Evolutionary conservation across 257 asterid species (phyloP).

Genomic region (Thymus quinquecostatus): DNA sequence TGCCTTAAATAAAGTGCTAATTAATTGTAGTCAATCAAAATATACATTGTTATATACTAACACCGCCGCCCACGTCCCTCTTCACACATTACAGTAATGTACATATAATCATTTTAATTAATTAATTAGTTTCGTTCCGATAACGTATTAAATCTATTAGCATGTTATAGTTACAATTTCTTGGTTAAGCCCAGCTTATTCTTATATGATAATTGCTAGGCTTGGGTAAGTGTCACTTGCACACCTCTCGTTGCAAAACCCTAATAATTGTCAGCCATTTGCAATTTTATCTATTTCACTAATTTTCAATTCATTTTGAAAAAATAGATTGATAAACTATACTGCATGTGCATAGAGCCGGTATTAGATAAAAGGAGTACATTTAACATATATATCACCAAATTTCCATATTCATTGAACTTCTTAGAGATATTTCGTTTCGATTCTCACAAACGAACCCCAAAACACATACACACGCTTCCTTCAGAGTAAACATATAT

Average conservation of each 20-base stretch:
- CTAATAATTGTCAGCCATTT: not conserved
- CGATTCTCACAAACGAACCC: too few relatives aligned
- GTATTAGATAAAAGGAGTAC: too few relatives aligned
- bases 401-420: too few relatives aligned
- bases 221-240: not conserved
- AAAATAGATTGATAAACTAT: too few relatives aligned
- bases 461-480: too few relatives aligned
- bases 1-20: not conserved
- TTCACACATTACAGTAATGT: not conserved
- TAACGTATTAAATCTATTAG: not conserved
- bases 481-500: too few relatives aligned
- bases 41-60: not conserved
- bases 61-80: constrained; percentile 19
- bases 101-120: not conserved
- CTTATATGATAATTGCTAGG: not conserved
- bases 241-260: not conserved
- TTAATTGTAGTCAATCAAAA: constrained; percentile 8
- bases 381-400: too few relatives aligned
- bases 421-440: too few relatives aligned
- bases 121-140: not conserved
- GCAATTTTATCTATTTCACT: not conserved
- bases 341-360: too few relatives aligned
- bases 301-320: too few relatives aligned
- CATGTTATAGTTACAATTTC: not conserved
- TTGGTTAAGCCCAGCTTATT: not conserved